Evolutionary conservation across 108 stramenopile species (phyloP), one percentile per base, ranked within the genome.

Genomic region (Schizochytrium sp.): DNA sequence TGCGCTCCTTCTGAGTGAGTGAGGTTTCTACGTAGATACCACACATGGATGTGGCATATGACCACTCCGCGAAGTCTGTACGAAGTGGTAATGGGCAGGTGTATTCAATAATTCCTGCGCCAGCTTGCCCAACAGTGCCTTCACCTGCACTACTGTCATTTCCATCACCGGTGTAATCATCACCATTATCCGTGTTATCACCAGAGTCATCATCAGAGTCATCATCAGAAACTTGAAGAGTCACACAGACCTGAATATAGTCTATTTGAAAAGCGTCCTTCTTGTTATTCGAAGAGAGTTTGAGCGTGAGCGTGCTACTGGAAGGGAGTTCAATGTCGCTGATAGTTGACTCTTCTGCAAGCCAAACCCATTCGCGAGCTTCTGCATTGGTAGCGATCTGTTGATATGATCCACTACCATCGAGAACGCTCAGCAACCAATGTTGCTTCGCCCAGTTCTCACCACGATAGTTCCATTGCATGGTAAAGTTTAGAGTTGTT

Each of bases 401-500:
- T 38, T 7, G 10, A 44, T 69, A 69, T 38, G 12, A 8, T 38
- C 64, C 64, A 44, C 64, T 38, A 38, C 42, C 64, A 7, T 12
- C 44, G 19, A 69, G 64, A 38, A 44, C 64, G 64, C 12, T 15
- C 19, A 69, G 64, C 64, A 7, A 44, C 64, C 64, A 69, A 2
- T 69, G 40, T 15, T 69, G 64, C 42, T 44, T 38, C 19, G 12
- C 64, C 42, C 44, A 69, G 1, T 13, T 7, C 44, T 69, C 64
- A 5, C 64, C 64, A 44, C 64, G 64, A 44, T 69, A 69, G 64
- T 69, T 69, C 64, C 64, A 69, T 38, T 69, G 64, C 7, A 69
- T 38, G 12, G 12, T 38, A 0, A 15, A 38, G 10, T 12, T 44
- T 38, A 44, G 40, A 38, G 64, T 44, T 44, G 40, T 44, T 38